Conservation (phyloP, 2,329 filamentous ascomycete species). For the Rhytidhysteron rufulum region DNA sequence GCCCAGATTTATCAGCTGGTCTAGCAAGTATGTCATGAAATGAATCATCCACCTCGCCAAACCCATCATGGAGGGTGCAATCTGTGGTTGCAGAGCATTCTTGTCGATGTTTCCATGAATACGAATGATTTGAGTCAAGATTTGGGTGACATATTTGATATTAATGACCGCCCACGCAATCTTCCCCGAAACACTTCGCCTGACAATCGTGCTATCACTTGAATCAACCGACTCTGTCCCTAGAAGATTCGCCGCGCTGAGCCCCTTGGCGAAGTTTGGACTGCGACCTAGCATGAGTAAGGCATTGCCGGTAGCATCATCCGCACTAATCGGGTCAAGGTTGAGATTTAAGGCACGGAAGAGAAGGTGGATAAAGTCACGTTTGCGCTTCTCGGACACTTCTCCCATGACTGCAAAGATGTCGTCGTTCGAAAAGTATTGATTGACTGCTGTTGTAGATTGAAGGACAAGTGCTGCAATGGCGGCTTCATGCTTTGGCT, state of each 20-base stretch:
- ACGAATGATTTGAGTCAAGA: conserved; percentile 54
- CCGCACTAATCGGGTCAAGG: conserved; percentile 78
- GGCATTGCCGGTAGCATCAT: conserved; percentile 53
- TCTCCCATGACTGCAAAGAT: conserved; percentile 39
- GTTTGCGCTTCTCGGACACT: conserved; percentile 23
- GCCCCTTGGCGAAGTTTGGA: conserved; percentile 70
- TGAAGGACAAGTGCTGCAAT: conserved; percentile 40
- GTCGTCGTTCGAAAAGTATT: conserved; percentile 48
- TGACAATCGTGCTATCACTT: conserved; percentile 41
- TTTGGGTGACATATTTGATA: conserved; percentile 64
- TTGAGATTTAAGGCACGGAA: conserved; percentile 48
- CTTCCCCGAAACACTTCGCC: conserved; percentile 65
- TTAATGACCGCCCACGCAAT: conserved; percentile 72
- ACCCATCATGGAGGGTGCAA: conserved; percentile 49
- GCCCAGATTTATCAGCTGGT: conserved; percentile 43
- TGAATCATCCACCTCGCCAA: conserved; percentile 77
- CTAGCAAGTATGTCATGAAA: conserved; percentile 53
- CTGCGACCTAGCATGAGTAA: conserved; percentile 41
- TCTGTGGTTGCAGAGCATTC: conserved; percentile 26
- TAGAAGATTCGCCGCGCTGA: conserved; percentile 76
- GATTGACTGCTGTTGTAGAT: conserved; percentile 40
- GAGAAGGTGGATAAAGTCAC: conserved; percentile 61
- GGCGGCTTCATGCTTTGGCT: conserved; percentile 34
- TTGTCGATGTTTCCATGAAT: conserved; percentile 50
- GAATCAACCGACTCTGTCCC: conserved; percentile 50